Evolutionary conservation across 1,284 basidiomycete species (phyloP), one percentile per base, ranked within the genome.

Genomic region (Naganishia sp.): DNA sequence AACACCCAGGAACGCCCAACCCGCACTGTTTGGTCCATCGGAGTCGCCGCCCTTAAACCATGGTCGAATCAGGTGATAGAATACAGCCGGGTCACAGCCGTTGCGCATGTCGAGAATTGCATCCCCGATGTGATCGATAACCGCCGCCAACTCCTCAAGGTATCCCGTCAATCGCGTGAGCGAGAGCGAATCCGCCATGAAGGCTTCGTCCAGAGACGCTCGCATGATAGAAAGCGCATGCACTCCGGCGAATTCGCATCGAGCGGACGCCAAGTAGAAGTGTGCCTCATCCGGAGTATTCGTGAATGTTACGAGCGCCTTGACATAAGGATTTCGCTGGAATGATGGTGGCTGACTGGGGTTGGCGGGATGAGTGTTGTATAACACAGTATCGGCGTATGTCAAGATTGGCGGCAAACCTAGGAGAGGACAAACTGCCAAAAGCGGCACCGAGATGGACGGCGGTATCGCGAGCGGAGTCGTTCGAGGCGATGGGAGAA

Each of bases 231-330:
- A 84, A 6, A 97, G 85, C 0, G 90, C 92, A 44, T 88, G 84
- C 1, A 92, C 92, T 6, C 93, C 94, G n/a, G 86, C 85, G 6
- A 95, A 83, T 79, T 97, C 95, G 75, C 95, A 92, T n/a, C 91
- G 85, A 0, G 92, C 86, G 0, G 92, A 94, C 25, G 88, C 86
- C 60, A 94, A 84, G 81, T 90, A 98, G 77, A 97, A 98, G 70
- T 91, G 90, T 63, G 87, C 85, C 77, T 98, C 94, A 68, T 92
- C 91, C n/a, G 77, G 78, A 0, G 90, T 90, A 25, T 85, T 85
- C 1, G 92, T 94, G 79, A 97, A 97, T 0, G 73, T 87, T 73
- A 60, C 82, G 82, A 81, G 88, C 84, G 80, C 89, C 28, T 59
- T 71, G 54, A 44, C 84, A 77, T 68, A 85, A 73, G 68, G 83